Evolutionary conservation across 2,329 filamentous ascomycete genomes (phyloP), one percentile per base, ranked within the genome.

Genomic region (Diaporthe batatas): DNA sequence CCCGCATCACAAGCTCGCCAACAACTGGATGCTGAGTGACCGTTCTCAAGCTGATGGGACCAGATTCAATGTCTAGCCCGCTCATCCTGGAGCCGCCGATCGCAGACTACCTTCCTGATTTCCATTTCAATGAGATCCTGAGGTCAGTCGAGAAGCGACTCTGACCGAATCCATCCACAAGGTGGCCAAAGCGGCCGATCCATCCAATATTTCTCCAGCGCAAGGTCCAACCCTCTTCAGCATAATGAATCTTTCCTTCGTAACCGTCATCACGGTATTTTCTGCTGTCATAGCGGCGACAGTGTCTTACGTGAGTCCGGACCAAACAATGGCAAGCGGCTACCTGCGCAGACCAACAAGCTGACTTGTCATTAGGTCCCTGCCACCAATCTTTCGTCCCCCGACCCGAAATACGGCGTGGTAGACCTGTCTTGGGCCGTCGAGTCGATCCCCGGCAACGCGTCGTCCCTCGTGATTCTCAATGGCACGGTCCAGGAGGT

Each of bases 401-500:
- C 58, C 11, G 42, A 64, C 39, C 39, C 58, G 1, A 34, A 29
- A 1, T 51, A 65, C 14, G 49, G 21, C 29, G 32, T 51, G 44
- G n/a, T 36, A 1, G 32, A 65, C 2, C 0, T 39, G 6, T 25
- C 62, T 0, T 65, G 44, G 44, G 62, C 21, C 21, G n/a, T 53
- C 7, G 44, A 65, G 44, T 6, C 62, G 0, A 23, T 51, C 32
- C 62, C 62, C 1, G 62, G 42, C 29, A 65, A 36, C 32, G 29
- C 29, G 4, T 36, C 29, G 11, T 65, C 59, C 7, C 34, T 29
- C 21, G 23, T 16, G 1, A 14, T 34, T 12, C 32, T 65, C n/a
- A 65, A 65, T 8, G 62, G 62, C 12, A 65, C 44, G 6, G 62
- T 51, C 1, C 62, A 65, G 44, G 62, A 65, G 6, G 32, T 65